Conservation (phyloP, 1,284 basidiomycete genomes). For the Coniferiporia weirii region DNA sequence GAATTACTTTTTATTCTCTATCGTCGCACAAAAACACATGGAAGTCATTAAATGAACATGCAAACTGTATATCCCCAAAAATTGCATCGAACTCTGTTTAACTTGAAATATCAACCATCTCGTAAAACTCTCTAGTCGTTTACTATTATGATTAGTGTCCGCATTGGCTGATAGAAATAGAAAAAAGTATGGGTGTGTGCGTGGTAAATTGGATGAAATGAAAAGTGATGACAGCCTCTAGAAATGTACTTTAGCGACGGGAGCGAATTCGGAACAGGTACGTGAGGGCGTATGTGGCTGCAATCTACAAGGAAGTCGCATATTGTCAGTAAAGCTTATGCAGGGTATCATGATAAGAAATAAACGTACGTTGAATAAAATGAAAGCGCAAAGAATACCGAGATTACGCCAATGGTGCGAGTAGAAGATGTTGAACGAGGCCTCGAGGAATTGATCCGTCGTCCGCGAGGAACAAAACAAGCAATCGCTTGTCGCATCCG, state of each 20-base stretch:
- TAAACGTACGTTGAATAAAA: constrained; percentile 43
- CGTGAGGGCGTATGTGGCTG: constrained; percentile 29
- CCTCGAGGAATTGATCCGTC: constrained; percentile 38
- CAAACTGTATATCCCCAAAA: too few species aligned
- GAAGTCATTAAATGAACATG: too few species aligned
- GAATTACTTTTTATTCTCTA: too few species aligned
- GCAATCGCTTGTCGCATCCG: constrained; percentile 47
- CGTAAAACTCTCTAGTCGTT: too few species aligned
- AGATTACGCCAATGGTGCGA: constrained; percentile 46
- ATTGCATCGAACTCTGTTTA: too few species aligned
- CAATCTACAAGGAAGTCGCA: constrained; percentile 23
- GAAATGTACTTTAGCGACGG: neutral
- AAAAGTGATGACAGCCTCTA: too few species aligned
- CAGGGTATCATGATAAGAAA: neutral
- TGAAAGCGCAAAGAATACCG: constrained; percentile 41
- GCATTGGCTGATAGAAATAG: too few species aligned
- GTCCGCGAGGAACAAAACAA: constrained; percentile 46
- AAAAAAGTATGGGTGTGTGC: too few species aligned
- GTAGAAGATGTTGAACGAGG: constrained; percentile 45
- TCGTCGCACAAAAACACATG: too few species aligned
- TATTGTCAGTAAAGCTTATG: neutral
- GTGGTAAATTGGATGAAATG: too few species aligned
- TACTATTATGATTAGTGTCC: too few species aligned
- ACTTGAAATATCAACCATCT: too few species aligned
- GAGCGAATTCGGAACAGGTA: constrained; percentile 34